A percentile compares a stretch with the other conserved stretches of the same genome.
phyloP scores from a whole-genome alignment of 2,329 filamentous ascomycete species.

The Trichophyton verrucosum region DNA sequence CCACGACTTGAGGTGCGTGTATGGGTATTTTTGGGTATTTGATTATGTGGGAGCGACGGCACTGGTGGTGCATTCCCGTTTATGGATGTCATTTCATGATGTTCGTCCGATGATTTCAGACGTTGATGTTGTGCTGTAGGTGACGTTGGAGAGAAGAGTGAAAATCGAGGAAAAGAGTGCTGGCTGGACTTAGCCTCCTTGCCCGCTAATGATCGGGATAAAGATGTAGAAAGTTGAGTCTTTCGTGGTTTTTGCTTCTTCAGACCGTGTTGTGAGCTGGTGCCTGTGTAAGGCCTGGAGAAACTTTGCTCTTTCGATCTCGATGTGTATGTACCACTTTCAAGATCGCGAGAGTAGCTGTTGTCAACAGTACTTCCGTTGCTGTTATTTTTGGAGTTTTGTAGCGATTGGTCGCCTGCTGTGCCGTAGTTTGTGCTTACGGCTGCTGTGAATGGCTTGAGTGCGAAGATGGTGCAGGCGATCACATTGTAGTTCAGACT shows the following conservation, averaged over 20 bases:
- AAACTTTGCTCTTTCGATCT: not conserved
- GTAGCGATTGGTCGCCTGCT: conserved; percentile 19
- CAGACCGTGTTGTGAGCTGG: not conserved
- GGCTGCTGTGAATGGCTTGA: conserved; percentile 27
- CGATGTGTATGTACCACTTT: not conserved
- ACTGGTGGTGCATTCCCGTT: not conserved
- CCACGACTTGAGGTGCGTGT: not conserved
- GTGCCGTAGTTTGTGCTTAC: conserved; percentile 28
- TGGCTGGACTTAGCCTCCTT: not conserved
- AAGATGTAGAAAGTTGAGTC: not conserved
- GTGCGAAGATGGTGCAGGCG: conserved; percentile 27
- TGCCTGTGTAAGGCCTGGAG: not conserved
- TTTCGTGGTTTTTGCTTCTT: not conserved
- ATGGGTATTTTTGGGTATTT: not conserved
- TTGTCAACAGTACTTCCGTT: not conserved
- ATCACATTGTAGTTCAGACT: conserved; percentile 26
- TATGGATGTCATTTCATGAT: not conserved
- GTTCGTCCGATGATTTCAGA: not conserved
- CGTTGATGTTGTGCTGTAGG: not conserved
- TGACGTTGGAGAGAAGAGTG: not conserved
- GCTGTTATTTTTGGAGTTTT: conserved; percentile 14
- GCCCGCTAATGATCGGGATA: not conserved
- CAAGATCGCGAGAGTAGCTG: not conserved
- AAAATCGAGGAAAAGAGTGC: not conserved
- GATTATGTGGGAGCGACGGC: not conserved